Percentiles rank a stretch among this genome's conserved stretches.
Conservation (phyloP, 345 rosid species). For the Clarkia xantiana region DNA sequence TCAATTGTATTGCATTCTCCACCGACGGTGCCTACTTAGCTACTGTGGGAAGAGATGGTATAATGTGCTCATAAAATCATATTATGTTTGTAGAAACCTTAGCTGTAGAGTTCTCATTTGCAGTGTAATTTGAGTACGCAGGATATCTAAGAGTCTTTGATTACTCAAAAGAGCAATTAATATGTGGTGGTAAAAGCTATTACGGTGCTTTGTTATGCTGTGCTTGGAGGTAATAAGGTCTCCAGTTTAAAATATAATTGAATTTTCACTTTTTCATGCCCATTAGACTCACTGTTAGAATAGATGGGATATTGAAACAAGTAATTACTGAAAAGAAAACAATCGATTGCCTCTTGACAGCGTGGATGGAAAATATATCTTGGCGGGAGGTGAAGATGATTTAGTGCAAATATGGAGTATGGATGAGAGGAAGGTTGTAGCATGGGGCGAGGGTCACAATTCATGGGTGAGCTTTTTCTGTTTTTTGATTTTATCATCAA, state of each 20-base stretch:
- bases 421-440: conserved; percentile 97
- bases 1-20: conserved; percentile 83
- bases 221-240: conserved; percentile 57
- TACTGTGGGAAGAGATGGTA: conserved; percentile 98
- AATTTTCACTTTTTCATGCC: no score
- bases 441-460: conserved; percentile 99
- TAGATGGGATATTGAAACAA: background rate
- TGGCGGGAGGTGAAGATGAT: conserved; percentile 99
- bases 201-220: conserved; percentile 71
- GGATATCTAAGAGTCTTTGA: conserved; percentile 94
- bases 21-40: conserved; percentile 73
- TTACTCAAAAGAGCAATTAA: conserved; percentile 45
- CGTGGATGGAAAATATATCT: conserved; percentile 85
- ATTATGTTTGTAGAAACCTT: no score
- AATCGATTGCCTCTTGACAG: conserved; percentile 24
- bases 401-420: conserved; percentile 99
- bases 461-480: conserved; percentile 81
- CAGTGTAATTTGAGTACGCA: conserved; percentile 15
- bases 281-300: no score
- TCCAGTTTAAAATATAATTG: background rate
- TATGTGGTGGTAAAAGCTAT: conserved; percentile 67
- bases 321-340: background rate
- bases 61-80: background rate
- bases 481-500: conserved; percentile 1
- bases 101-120: no score